Base-by-base conservation (phyloP, 108 stramenopile species). In the Nitzschia sp. region DNA sequence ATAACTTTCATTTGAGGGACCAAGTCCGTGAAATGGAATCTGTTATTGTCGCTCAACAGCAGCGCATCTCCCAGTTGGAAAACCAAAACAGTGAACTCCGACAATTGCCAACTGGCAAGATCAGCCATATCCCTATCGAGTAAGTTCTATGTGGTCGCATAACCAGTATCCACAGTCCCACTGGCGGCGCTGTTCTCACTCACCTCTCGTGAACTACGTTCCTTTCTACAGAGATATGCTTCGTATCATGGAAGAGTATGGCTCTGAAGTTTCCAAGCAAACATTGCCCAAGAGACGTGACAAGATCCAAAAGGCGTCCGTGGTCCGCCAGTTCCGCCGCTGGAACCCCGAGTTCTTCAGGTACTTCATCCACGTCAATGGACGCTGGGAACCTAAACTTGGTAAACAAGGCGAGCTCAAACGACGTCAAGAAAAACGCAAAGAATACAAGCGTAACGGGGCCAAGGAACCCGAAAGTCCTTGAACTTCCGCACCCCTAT, bases 1-100 rank as follows among this genome's bases (percentile, higher is more conserved):
- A 76, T 10, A 93, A 95, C 70, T 79, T 84, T 55, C 88, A 85
- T 69, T 83, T 94, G 19, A 81, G 87, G n/a, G 73, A 79, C 10
- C 70, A 67, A 50, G 52, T 80, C 11, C 41, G 22, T 9, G 80
- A 70, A 29, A 69, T 53, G 41, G 72, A 67, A 53, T 25, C 56
- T 7, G 52, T 79, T 8, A 63, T 78, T 11, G 55, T 78, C 17
- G 53, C 73, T 11, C 65, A 75, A 7, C 69, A 75, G 39, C 52
- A 66, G 14, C 34, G 58, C 48, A 65, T 75, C 34, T 24, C 51
- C 38, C 46, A 62, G 22, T 38, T 80, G 63, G 72, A 80, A 51
- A 64, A 51, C 7, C 76, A 75, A 37, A 73, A 86, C 50, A 51
- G 64, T n/a, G 81, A 83, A 59, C 65, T 80, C 0, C 69, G 83